Percentiles rank a stretch among this genome's conserved stretches.
Conservation (phyloP, 2,329 filamentous ascomycete genomes). For the Arthroderma uncinatum region DNA sequence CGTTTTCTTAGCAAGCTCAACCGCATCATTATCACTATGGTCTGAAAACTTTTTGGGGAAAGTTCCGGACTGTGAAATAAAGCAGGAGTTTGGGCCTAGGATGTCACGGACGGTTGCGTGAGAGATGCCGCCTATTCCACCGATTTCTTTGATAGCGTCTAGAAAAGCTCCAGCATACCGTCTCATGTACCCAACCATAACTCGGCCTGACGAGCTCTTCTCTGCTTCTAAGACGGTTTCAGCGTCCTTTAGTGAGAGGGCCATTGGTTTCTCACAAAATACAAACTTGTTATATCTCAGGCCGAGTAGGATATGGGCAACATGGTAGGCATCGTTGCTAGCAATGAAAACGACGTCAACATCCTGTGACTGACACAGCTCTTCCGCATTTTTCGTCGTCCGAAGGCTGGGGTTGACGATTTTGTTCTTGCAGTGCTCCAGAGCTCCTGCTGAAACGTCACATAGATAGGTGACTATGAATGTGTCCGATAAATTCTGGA, state of each 20-base stretch:
- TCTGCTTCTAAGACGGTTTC: slow-evolving; percentile 41
- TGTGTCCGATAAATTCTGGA: slow-evolving; percentile 27
- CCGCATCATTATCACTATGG: slow-evolving; percentile 21
- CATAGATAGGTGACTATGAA: slow-evolving; percentile 42
- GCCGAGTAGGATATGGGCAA: slow-evolving; percentile 38
- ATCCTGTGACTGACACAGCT: slow-evolving; percentile 34
- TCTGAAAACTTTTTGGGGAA: slow-evolving; percentile 34
- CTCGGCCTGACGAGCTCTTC: slow-evolving; percentile 32
- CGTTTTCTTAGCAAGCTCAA: slow-evolving; percentile 18
- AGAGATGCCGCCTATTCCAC: slow-evolving; percentile 37
- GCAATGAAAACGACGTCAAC: slow-evolving; percentile 43
- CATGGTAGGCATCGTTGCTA: slow-evolving; percentile 43
- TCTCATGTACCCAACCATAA: slow-evolving; percentile 51
- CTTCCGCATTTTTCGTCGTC: slow-evolving; percentile 29
- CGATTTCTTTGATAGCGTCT: slow-evolving; percentile 44
- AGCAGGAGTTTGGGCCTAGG: slow-evolving; percentile 40
- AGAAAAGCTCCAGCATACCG: slow-evolving; percentile 46
- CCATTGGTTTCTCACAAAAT: slow-evolving; percentile 49
- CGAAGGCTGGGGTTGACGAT: slow-evolving; percentile 18
- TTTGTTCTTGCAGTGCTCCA: slow-evolving; percentile 30
- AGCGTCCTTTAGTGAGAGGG: slow-evolving; percentile 36
- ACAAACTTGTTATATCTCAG: slow-evolving; percentile 36
- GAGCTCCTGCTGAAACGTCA: slow-evolving; percentile 39
- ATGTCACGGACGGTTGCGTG: slow-evolving; percentile 44
- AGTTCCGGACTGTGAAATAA: slow-evolving; percentile 25